phyloP scores from a whole-genome alignment of 73 alveolate species.

The Paraurostyla sp. region DNA sequence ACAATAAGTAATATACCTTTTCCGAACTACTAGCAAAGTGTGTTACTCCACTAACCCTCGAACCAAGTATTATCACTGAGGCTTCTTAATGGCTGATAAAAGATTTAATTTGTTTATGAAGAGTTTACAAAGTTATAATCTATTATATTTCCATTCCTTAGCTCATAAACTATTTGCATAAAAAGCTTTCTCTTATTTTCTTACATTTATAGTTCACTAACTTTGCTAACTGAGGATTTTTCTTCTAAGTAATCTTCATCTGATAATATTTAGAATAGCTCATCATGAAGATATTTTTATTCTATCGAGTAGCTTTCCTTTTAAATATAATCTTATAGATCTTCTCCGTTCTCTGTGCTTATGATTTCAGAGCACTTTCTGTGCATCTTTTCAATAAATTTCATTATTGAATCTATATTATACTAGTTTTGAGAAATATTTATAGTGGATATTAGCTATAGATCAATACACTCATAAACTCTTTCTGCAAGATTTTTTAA shows the following conservation, averaged over 20 bases:
- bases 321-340: not conserved
- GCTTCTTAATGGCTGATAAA: conserved; percentile 13
- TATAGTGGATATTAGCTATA: not conserved
- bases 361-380: not conserved
- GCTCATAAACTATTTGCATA: conserved; percentile 4
- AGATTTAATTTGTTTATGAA: not conserved
- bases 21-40: conserved; percentile 10
- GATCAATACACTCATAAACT: not conserved
- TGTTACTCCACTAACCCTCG: conserved; percentile 38
- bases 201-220: conserved; percentile 7
- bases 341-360: not conserved
- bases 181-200: conserved; percentile 1
- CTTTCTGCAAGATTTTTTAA: not conserved
- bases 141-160: not conserved
- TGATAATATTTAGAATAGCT: not conserved
- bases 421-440: not conserved
- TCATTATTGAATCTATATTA: not conserved
- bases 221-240: not conserved
- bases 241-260: conserved; percentile 41
- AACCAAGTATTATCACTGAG: not conserved
- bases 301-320: not conserved
- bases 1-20: not conserved
- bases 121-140: not conserved
- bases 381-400: not conserved
- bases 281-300: conserved; percentile 2